Conservation (phyloP, 139 green algal species). For the Tetratostichococcus sp. region DNA sequence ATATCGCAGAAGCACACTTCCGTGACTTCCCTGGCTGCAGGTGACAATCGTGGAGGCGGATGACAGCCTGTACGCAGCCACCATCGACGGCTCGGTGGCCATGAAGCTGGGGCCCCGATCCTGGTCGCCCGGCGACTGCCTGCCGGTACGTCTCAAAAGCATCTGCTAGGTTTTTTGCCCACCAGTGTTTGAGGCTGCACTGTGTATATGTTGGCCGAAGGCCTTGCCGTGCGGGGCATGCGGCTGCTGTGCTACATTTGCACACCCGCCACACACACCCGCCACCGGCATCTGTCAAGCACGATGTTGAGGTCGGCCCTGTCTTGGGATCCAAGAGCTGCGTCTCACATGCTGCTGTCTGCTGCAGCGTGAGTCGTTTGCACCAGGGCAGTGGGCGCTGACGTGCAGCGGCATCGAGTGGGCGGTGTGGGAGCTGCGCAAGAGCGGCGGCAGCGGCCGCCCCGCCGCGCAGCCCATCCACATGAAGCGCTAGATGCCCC, state of each 20-base stretch:
- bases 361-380: not conserved
- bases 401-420: conserved; percentile 26
- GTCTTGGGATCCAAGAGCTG: too few species aligned
- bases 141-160: conserved; percentile 2
- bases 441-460: not conserved
- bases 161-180: too few species aligned
- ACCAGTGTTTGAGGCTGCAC: too few species aligned
- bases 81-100: conserved; percentile 24
- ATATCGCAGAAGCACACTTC: too few species aligned
- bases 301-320: too few species aligned
- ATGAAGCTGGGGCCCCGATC: conserved; percentile 45
- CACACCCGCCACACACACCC: too few species aligned
- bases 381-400: conserved; percentile 27
- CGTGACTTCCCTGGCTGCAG: not conserved
- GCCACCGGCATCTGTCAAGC: too few species aligned
- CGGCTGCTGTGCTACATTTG: too few species aligned
- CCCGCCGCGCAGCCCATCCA: not conserved
- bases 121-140: not conserved
- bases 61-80: conserved; percentile 61
- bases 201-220: too few species aligned
- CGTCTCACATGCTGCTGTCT: conserved; percentile 6
- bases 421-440: conserved; percentile 29
- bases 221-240: too few species aligned
- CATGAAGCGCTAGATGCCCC: not conserved
- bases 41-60: conserved; percentile 49